phyloP scores from a whole-genome alignment of 2,329 filamentous ascomycete genomes.

The Thyridium curvatum region DNA sequence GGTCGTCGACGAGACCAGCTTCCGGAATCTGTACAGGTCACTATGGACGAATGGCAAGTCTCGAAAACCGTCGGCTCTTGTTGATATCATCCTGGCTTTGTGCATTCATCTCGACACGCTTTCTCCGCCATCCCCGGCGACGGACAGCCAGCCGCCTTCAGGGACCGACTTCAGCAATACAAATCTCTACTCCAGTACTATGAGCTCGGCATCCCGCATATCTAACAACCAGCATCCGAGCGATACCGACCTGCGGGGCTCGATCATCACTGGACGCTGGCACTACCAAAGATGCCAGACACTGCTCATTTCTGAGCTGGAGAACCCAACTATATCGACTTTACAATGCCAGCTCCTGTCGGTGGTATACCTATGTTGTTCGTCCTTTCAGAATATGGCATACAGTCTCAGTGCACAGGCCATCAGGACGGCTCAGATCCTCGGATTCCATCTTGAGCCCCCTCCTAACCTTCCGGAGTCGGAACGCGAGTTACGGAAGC shows the following conservation, averaged over 20 bases:
- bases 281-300: slow-evolving; percentile 40
- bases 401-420: slow-evolving; percentile 31
- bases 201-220: too few species aligned
- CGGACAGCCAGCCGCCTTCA: background rate
- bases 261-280: slow-evolving; percentile 34
- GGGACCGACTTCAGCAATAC: too few species aligned
- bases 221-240: too few species aligned
- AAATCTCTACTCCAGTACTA: too few species aligned
- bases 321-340: slow-evolving; percentile 38
- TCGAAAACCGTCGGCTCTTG: slow-evolving; percentile 38
- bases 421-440: slow-evolving; percentile 35
- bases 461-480: slow-evolving; percentile 19
- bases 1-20: slow-evolving; percentile 31
- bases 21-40: slow-evolving; percentile 28
- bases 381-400: slow-evolving; percentile 41
- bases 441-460: slow-evolving; percentile 43
- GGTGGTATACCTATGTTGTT: slow-evolving; percentile 37
- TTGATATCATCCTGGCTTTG: slow-evolving; percentile 45
- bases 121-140: slow-evolving; percentile 15
- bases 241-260: slow-evolving; percentile 15
- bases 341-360: slow-evolving; percentile 41
- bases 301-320: slow-evolving; percentile 35
- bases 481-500: slow-evolving; percentile 37
- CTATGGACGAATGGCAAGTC: slow-evolving; percentile 24
- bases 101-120: slow-evolving; percentile 39